Percentiles rank a stretch among this genome's conserved stretches.
Conservation (phyloP, 257 asterid species). For the Leonotis leonurus region DNA sequence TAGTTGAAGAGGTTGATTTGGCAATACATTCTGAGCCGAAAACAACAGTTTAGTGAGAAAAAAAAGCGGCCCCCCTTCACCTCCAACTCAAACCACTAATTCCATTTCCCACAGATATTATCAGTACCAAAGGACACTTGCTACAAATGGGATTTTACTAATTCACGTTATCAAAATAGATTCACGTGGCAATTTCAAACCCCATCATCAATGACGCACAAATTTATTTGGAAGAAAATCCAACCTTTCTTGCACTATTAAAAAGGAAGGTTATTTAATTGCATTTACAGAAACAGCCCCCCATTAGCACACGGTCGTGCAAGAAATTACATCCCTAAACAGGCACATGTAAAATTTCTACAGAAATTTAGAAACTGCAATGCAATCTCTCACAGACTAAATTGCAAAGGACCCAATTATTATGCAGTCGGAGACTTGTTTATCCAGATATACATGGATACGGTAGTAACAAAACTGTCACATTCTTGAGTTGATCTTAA, state of each 20-base stretch:
- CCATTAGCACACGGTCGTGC: conserved; percentile 19
- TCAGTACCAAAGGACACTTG: conserved; percentile 16
- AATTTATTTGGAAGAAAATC: background rate
- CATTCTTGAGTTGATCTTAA: background rate
- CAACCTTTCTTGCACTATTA: conserved; percentile 22
- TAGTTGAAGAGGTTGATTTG: conserved; percentile 21
- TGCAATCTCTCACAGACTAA: background rate
- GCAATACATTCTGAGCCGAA: conserved; percentile 12
- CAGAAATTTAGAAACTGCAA: background rate
- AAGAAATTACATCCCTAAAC: conserved; percentile 20
- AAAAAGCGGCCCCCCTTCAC: conserved; percentile 28
- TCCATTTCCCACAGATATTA: conserved; percentile 15
- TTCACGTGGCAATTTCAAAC: conserved; percentile 17
- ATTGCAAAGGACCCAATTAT: no score
- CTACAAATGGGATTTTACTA: conserved; percentile 13
- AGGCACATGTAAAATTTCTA: background rate
- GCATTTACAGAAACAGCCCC: background rate
- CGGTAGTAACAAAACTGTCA: conserved; percentile 20
- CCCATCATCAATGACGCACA: background rate
- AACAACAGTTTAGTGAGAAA: no score
- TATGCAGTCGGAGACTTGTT: no score
- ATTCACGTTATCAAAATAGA: conserved; percentile 5
- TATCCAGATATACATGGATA: background rate
- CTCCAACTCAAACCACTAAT: conserved; percentile 19
- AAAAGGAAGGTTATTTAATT: conserved; percentile 15